Evolutionary conservation across 306 rosid species (phyloP).

Genomic region (Trifolium repens): DNA sequence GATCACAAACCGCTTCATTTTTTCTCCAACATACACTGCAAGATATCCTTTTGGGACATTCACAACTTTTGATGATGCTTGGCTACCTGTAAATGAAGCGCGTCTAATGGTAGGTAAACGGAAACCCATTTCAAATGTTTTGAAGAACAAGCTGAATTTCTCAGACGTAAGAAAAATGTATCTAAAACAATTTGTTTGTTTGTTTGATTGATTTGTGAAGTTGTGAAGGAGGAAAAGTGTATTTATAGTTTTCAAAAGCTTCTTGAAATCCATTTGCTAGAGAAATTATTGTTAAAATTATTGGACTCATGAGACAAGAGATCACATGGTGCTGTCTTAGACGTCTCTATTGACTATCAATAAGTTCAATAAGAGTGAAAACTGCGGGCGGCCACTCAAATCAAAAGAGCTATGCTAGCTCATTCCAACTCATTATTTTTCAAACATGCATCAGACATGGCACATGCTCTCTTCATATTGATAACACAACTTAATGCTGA

Average conservation of each 20-base stretch:
- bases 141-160: neutral
- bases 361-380: constrained; percentile 4
- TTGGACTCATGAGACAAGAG: constrained; percentile 14
- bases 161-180: neutral
- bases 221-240: neutral
- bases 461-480: constrained; percentile 10
- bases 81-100: neutral
- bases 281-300: constrained; percentile 1
- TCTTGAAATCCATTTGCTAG: neutral
- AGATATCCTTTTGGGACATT: constrained; percentile 28
- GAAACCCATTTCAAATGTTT: constrained; percentile 36
- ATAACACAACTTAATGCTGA: neutral
- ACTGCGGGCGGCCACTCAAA: neutral
- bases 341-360: neutral
- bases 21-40: constrained; percentile 29
- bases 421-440: neutral
- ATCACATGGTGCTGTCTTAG: constrained; percentile 40
- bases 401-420: neutral
- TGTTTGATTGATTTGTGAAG: neutral
- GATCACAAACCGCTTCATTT: constrained; percentile 29
- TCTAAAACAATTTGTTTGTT: neutral
- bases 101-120: constrained; percentile 29
- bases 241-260: constrained; percentile 2
- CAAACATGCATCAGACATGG: constrained; percentile 11
- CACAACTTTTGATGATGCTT: constrained; percentile 18